Evolutionary conservation across 495 filamentous ascomycete species (phyloP).

Genomic region (Chlorociboria aeruginascens): DNA sequence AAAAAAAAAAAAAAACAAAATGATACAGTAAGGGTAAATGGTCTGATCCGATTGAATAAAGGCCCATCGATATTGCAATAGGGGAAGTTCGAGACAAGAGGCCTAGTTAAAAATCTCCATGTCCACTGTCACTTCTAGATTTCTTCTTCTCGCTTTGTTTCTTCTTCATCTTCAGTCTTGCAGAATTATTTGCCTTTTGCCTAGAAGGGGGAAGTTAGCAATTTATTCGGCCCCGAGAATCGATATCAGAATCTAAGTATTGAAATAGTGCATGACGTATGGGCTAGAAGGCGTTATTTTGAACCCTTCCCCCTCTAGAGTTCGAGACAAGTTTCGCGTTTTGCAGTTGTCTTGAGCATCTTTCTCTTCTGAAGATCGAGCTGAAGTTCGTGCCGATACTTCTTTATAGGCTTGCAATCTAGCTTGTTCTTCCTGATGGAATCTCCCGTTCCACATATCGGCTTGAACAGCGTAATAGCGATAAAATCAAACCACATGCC

Average conservation of each 20-base stretch:
- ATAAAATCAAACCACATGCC: neutral
- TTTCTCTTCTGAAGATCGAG: neutral
- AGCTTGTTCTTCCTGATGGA: neutral
- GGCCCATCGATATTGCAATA: no score
- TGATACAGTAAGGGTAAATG: no score
- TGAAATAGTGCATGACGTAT: neutral
- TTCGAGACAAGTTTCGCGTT: no score
- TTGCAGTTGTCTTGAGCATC: no score
- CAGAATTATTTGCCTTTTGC: conserved; percentile 57
- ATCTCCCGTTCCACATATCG: neutral
- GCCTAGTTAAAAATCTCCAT: neutral
- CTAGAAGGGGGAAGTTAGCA: conserved; percentile 28
- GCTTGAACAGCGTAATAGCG: neutral
- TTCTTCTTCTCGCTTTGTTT: conserved; percentile 69
- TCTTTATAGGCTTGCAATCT: neutral
- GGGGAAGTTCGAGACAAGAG: no score
- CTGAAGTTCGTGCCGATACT: neutral
- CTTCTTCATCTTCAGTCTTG: conserved; percentile 66
- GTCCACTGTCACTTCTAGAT: conserved; percentile 15
- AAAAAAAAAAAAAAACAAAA: no score
- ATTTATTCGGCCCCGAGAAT: neutral
- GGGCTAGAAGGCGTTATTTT: neutral
- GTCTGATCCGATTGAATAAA: no score
- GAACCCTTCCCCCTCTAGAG: no score
- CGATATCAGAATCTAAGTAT: neutral